phyloP scores from a whole-genome alignment of 345 rosid species.

The Gossypium arboreum region DNA sequence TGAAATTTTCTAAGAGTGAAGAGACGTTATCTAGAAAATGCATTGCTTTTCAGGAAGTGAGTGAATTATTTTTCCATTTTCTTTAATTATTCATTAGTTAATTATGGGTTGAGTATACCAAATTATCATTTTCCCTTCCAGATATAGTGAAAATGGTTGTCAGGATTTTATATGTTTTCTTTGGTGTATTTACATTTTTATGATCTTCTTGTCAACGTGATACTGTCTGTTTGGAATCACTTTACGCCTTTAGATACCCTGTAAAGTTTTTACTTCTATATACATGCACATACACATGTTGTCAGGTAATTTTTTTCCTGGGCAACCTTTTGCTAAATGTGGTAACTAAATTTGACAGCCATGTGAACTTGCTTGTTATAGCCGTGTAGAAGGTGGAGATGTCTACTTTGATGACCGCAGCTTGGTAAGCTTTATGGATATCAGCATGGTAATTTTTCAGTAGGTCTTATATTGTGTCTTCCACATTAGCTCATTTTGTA shows the following conservation, averaged over 20 bases:
- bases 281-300: neutral
- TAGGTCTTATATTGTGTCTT: constrained; percentile 7
- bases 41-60: constrained; percentile 86
- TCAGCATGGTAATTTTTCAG: constrained; percentile 4
- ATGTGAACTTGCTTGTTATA: constrained; percentile 81
- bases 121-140: neutral
- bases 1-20: constrained; percentile 77
- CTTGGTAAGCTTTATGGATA: constrained; percentile 55
- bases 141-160: neutral
- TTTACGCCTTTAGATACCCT: neutral
- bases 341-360: constrained; percentile 50
- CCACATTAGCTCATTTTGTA: constrained; percentile 16
- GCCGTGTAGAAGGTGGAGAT: constrained; percentile 82
- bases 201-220: neutral
- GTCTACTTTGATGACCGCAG: constrained; percentile 73
- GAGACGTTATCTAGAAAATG: constrained; percentile 82
- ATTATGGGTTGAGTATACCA: neutral
- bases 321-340: neutral
- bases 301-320: neutral
- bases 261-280: neutral
- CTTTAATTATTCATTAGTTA: neutral
- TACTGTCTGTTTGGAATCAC: neutral
- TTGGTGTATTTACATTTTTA: neutral
- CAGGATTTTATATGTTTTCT: neutral
- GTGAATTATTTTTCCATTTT: neutral